phyloP scores from a whole-genome alignment of 1,284 basidiomycete genomes.

The Afroboletus lepidellus region DNA sequence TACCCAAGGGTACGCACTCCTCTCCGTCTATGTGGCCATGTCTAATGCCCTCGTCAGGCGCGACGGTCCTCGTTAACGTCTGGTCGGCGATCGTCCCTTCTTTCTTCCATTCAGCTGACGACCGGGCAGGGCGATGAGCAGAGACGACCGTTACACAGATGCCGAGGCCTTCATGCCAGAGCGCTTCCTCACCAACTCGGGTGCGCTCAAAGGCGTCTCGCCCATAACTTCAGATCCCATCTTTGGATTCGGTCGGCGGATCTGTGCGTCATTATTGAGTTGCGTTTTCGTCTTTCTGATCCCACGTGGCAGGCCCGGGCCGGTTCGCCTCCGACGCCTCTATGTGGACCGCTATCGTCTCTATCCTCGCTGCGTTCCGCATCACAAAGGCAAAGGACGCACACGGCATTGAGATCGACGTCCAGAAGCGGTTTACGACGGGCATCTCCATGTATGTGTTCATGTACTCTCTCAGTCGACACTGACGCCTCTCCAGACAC shows the following conservation, averaged over 20 bases:
- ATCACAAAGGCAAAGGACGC: conserved; percentile 38
- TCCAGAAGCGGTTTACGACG: conserved; percentile 28
- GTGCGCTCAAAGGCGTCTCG: conserved; percentile 22
- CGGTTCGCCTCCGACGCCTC: conserved; percentile 25
- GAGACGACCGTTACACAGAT: background rate
- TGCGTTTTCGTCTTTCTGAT: background rate
- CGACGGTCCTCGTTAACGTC: background rate
- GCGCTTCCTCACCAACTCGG: conserved; percentile 1
- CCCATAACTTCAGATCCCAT: conserved; percentile 36
- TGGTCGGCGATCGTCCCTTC: background rate
- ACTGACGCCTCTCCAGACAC: too few relatives aligned
- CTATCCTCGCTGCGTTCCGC: conserved; percentile 39
- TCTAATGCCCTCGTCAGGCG: background rate
- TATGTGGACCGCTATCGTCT: conserved; percentile 26
- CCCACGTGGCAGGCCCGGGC: conserved; percentile 21
- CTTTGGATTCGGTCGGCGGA: conserved; percentile 43
- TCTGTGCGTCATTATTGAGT: conserved; percentile 7
- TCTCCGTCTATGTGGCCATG: too few relatives aligned
- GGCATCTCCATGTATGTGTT: background rate
- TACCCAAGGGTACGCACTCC: conserved; percentile 28
- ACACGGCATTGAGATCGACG: conserved; percentile 34
- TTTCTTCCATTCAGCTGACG: background rate
- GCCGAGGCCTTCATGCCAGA: background rate
- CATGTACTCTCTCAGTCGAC: conserved; percentile 10
- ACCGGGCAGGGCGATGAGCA: background rate